Evolutionary conservation across 129 eudicot species (phyloP).

Genomic region (Glebionis coronaria): DNA sequence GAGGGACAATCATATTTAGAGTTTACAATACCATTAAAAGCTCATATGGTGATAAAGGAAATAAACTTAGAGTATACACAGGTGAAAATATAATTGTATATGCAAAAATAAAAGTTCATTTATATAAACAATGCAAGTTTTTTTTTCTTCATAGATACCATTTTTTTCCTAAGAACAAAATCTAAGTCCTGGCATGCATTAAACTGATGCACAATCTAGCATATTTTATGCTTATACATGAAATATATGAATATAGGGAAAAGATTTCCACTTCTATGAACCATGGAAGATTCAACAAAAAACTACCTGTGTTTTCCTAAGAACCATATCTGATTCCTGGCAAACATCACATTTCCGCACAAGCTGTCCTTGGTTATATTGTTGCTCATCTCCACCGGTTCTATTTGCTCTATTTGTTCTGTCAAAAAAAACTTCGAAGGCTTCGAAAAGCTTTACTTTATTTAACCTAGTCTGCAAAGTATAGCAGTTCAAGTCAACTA

Average conservation of each 20-base stretch:
- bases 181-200: too few relatives aligned
- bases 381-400: conserved; percentile 49
- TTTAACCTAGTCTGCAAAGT: conserved; percentile 65
- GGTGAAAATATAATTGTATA: conserved; percentile 2
- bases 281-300: neutral
- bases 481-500: conserved; percentile 7
- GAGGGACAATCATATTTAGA: neutral
- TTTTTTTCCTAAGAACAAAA: neutral
- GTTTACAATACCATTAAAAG: conserved; percentile 33
- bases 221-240: too few relatives aligned
- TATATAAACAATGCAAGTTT: too few relatives aligned
- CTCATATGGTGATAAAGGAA: neutral
- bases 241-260: neutral
- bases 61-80: neutral
- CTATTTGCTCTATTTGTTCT: conserved; percentile 84
- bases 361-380: conserved; percentile 41
- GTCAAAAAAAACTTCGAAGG: conserved; percentile 76
- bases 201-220: too few relatives aligned
- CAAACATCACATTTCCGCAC: conserved; percentile 81
- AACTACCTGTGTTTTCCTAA: conserved; percentile 72
- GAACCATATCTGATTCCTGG: conserved; percentile 73
- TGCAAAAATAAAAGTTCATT: too few relatives aligned
- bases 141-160: too few relatives aligned
- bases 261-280: conserved; percentile 5
- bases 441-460: conserved; percentile 73